Evolutionary conservation across 257 asterid species (phyloP), one percentile per base, ranked within the genome.

Genomic region (Asclepias syriaca): DNA sequence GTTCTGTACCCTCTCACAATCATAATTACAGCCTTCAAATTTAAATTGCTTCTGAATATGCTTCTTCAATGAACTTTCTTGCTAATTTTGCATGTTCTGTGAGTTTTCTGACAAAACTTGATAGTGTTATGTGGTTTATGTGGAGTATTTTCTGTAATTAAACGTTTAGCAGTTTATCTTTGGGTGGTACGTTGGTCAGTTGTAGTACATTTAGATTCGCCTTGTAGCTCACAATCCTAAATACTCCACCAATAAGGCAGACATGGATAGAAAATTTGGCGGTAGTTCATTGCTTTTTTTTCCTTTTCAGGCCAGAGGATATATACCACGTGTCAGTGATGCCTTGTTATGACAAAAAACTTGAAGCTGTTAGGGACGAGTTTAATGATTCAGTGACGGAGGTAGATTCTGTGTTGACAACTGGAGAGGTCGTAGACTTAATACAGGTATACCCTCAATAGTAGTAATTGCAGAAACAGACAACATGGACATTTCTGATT

Each of bases 291-390:
- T 75, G 46, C 54, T 67, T 72, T 53, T 74, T 74, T 40, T 70
- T 29, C 79, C 65, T 75, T 69, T 50, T 69, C 90, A 92, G 99
- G 81, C 83, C 96, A 45, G 96, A 89, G 77, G 99, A 95, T 60
- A 81, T 95, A 79, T 90, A 90, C 82, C 99, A 95, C 80, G 99
- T 90, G 67, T 88, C 99, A 4, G 89, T 95, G 82, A 95, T 95
- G 99, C 99, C 99, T 40, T 95, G 99, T 82, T 92, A 95, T 82
- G 99, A 95, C 84, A 95, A 95, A 84, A 95, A 95, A 79, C 98
- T 95, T 24, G 98, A 95, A 85, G 98, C 98, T 79, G 81, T 92
- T 76, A 90, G 99, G 59, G 98, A 95, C 69, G 99, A 95, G 76
- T 95, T 95, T 75, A 85, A 77, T 43, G 90, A 90, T 79, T 88